Base-by-base conservation (phyloP, 352 stramenopile genomes). In the Globisporangium uncinulatum region DNA sequence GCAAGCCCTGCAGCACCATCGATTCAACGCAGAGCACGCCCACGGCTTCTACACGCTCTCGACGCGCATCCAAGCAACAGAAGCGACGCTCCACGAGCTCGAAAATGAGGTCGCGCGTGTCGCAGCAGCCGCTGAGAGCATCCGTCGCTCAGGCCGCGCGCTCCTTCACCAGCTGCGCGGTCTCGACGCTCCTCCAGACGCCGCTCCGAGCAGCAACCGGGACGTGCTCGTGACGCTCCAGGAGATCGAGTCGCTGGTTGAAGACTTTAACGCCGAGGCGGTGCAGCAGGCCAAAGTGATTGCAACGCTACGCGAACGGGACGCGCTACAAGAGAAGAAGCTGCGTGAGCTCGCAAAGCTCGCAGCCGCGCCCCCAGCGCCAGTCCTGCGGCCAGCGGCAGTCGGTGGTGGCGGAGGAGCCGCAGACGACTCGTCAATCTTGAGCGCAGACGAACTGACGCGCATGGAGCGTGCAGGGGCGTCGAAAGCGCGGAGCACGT, bases 1-100 rank as follows among this genome's bases (percentile, higher is more conserved):
- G 73, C 62, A 79, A 0, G 80, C 83, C 32, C 73, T 93, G 56
- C 64, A 72, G 46, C 66, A 74, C 51, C 80, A 91, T 59, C 80
- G 80, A 20, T 93, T 89, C 54, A 73, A 71, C 42, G n/a, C 72
- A 13, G 72, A 77, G 53, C 74, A 72, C 49, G 66, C 80, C 42
- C 61, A 77, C 41, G 67, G 77, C 17, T 75, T 76, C 45, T 51
- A 65, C 36, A 42, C 67, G 54, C 69, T 69, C 66, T 57, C 63
- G 45, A 44, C 69, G 46, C 54, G 78, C 44, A 52, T 88, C 34
- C 54, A 55, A 1, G 74, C 75, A 21, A 65, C 72, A 11, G 63
- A 90, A 52, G 37, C 64, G 6, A 54, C 55, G 24, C 56, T 81
- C 15, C 45, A 39, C 10, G 39, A 53, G 31, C 47, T 73, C 10